These are phyloP conservation scores for Mycena amicta DNA, from an alignment of 768 basidiomycete species.

Conservation along the genomic window DNA sequence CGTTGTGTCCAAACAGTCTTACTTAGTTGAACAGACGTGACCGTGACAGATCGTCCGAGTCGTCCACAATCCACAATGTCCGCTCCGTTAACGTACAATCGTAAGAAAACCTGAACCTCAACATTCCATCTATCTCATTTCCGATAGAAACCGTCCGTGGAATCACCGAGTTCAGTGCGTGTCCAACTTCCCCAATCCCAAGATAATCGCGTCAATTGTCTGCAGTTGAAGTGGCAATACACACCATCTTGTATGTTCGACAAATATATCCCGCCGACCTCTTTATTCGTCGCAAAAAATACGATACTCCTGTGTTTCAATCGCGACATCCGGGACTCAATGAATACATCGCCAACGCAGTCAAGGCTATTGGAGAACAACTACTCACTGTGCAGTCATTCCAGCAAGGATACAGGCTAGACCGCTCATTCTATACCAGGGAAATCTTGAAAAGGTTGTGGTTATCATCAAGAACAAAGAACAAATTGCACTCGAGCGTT, in stretches of 20 bases:
- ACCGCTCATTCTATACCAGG: too few species aligned
- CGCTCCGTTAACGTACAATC: constrained; percentile 36
- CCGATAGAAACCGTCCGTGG: constrained; percentile 61
- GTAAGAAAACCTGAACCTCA: constrained; percentile 28
- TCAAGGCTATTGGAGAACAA: constrained; percentile 72
- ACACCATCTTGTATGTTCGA: constrained; percentile 88
- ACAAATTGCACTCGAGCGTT: constrained; percentile 84
- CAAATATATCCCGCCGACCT: constrained; percentile 88
- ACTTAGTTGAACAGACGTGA: neutral
- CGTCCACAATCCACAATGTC: neutral
- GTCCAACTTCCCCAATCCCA: neutral
- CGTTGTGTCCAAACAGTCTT: neutral
- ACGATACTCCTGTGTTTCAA: constrained; percentile 89
- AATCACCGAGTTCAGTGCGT: constrained; percentile 73
- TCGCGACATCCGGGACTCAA: constrained; percentile 89
- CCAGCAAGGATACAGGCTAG: neutral
- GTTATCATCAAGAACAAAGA: constrained; percentile 84
- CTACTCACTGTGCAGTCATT: constrained; percentile 10
- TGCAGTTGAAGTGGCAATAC: constrained; percentile 91
- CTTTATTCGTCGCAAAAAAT: constrained; percentile 87
- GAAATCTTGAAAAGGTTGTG: constrained; percentile 76
- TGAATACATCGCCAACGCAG: constrained; percentile 86
- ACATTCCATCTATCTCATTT: constrained; percentile 8
- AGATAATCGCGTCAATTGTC: neutral
- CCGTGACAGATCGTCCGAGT: neutral